Conservation (phyloP, 805 yeast genomes). For the Kregervanrija delftensis region DNA sequence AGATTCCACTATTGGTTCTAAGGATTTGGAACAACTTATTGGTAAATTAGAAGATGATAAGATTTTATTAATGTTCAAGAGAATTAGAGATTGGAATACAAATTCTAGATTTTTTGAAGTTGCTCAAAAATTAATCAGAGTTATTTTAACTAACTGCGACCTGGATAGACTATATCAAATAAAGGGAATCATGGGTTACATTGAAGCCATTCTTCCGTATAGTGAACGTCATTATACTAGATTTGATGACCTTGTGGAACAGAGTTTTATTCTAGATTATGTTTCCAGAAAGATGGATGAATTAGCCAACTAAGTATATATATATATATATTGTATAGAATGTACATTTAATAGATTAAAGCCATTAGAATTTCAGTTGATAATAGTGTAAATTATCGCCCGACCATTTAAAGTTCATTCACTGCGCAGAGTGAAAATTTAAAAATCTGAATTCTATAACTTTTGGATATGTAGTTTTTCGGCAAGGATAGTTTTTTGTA, state of each 20-base stretch:
- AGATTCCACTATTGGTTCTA: slow-evolving; percentile 47
- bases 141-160: slow-evolving; percentile 50
- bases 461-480: too few species aligned
- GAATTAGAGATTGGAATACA: slow-evolving; percentile 93
- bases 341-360: not conserved
- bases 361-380: too few species aligned
- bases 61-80: slow-evolving; percentile 53
- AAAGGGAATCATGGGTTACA: slow-evolving; percentile 57
- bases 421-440: not conserved
- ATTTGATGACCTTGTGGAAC: slow-evolving; percentile 73
- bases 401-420: not conserved
- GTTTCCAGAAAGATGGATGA: slow-evolving; percentile 72
- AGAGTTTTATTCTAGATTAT: slow-evolving; percentile 79
- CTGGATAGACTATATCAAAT: slow-evolving; percentile 54
- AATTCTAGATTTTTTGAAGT: slow-evolving; percentile 73
- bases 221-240: slow-evolving; percentile 79
- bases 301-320: slow-evolving; percentile 11
- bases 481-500: too few species aligned
- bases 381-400: not conserved
- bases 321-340: not conserved
- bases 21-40: slow-evolving; percentile 58
- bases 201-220: slow-evolving; percentile 81
- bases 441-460: too few species aligned
- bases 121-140: slow-evolving; percentile 71
- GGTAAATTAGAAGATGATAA: slow-evolving; percentile 52